Percentiles rank a stretch among this genome's conserved stretches.
These are phyloP conservation scores for Wickerhamiella siamensis DNA, from an alignment of 805 yeast genomes.

Conservation along the genomic window DNA sequence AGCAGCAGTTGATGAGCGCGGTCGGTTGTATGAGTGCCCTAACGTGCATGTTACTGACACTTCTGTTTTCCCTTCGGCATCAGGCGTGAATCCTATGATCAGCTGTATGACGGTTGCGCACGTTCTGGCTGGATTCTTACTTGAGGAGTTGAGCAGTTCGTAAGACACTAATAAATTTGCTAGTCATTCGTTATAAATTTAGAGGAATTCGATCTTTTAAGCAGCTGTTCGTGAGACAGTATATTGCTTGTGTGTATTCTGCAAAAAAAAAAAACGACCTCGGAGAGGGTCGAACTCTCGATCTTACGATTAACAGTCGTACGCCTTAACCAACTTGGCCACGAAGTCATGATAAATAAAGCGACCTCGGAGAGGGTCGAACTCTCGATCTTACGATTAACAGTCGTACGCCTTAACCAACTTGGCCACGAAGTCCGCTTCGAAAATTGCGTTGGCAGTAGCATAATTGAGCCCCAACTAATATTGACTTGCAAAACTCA, in stretches of 20 bases:
- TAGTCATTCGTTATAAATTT: too few relatives aligned
- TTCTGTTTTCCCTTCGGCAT: slow-evolving; percentile 37
- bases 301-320: slow-evolving; percentile 19
- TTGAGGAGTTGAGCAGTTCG: slow-evolving; percentile 19
- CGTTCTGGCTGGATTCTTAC: slow-evolving; percentile 29
- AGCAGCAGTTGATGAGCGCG: slow-evolving; percentile 33
- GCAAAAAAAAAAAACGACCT: slow-evolving; percentile 3
- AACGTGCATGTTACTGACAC: slow-evolving; percentile 39
- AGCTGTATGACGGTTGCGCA: slow-evolving; percentile 35
- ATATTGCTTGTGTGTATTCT: too few relatives aligned
- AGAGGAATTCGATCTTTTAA: too few relatives aligned
- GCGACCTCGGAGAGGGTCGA: slow-evolving; percentile 21
- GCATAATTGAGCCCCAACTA: background rate
- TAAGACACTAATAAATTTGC: too few relatives aligned
- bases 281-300: slow-evolving; percentile 9
- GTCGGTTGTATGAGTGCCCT: slow-evolving; percentile 35
- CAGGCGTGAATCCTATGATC: slow-evolving; percentile 43
- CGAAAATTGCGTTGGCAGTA: background rate
- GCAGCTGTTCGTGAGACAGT: too few relatives aligned
- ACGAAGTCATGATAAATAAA: slow-evolving; percentile 12
- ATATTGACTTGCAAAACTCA: too few relatives aligned
- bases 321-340: slow-evolving; percentile 17
- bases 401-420: slow-evolving; percentile 22
- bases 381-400: slow-evolving; percentile 21
- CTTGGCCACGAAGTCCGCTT: slow-evolving; percentile 16